Percentiles rank a stretch among this genome's conserved stretches.
Evolutionary conservation across 805 yeast species (phyloP).

Genomic region (Teunomyces cretensis): DNA sequence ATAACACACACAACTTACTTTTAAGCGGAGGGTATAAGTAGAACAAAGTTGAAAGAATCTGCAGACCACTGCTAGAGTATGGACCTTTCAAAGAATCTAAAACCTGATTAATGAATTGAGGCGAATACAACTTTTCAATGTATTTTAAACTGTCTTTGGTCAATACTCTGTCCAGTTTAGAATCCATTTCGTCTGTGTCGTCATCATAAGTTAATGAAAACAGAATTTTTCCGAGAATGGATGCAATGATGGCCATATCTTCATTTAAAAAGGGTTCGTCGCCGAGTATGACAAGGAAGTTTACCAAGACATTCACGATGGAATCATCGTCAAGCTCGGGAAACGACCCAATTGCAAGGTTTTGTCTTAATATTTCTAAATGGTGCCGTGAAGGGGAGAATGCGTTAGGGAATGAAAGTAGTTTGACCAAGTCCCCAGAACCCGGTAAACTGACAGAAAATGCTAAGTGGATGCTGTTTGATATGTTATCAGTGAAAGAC

Average conservation of each 20-base stretch:
- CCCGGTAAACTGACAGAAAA: background rate
- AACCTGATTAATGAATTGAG: constrained; percentile 20
- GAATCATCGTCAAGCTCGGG: background rate
- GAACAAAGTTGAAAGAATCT: constrained; percentile 29
- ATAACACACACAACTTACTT: constrained; percentile 39
- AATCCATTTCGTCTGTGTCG: constrained; percentile 6
- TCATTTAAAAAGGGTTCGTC: constrained; percentile 10
- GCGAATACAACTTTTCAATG: constrained; percentile 17
- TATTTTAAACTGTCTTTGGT: background rate
- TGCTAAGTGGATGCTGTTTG: background rate
- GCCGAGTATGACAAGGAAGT: constrained; percentile 17
- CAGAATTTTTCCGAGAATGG: constrained; percentile 18
- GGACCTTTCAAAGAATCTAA: constrained; percentile 6
- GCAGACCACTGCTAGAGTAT: constrained; percentile 12
- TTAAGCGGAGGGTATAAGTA: constrained; percentile 37
- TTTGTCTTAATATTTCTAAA: background rate
- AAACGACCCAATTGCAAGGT: background rate
- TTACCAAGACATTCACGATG: constrained; percentile 15
- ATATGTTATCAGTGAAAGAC: background rate
- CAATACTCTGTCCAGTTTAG: background rate
- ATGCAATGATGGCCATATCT: constrained; percentile 19
- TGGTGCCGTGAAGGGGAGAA: background rate
- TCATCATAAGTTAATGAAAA: constrained; percentile 15
- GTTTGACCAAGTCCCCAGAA: background rate
- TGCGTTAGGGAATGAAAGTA: background rate